phyloP scores from a whole-genome alignment of 2,329 filamentous ascomycete species.

The Talaromyces sp. region DNA sequence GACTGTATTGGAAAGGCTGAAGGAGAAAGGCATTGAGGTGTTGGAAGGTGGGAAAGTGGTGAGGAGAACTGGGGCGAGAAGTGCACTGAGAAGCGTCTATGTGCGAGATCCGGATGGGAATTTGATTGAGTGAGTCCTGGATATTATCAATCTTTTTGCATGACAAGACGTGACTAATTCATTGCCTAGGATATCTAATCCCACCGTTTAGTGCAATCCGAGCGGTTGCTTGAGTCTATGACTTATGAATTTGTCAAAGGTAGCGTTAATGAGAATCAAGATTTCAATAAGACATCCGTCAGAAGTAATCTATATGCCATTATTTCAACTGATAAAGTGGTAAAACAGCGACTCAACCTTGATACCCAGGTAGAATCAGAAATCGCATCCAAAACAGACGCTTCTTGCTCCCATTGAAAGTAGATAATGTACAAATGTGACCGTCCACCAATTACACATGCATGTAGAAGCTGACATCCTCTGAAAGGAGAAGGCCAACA shows the following conservation, averaged over 20 bases:
- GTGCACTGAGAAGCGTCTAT: conserved; percentile 57
- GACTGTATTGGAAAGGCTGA: conserved; percentile 37
- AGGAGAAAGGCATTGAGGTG: conserved; percentile 47
- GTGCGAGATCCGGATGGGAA: conserved; percentile 61
- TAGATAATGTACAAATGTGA: conserved; percentile 19
- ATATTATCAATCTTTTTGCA: neutral
- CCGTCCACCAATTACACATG: conserved; percentile 1
- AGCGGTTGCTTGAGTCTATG: neutral
- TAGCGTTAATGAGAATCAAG: neutral
- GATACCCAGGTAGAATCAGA: conserved; percentile 9
- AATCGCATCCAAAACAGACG: conserved; percentile 13
- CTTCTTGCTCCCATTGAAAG: conserved; percentile 18
- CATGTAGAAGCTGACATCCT: neutral
- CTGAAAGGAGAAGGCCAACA: neutral
- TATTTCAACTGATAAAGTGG: conserved; percentile 3
- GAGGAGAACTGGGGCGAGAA: conserved; percentile 54
- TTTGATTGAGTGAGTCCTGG: conserved; percentile 55
- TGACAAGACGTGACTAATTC: neutral
- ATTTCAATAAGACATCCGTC: conserved; percentile 15
- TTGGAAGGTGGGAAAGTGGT: conserved; percentile 48
- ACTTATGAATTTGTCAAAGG: neutral
- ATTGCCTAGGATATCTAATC: conserved; percentile 18
- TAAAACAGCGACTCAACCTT: conserved; percentile 14
- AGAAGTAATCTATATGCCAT: conserved; percentile 17
- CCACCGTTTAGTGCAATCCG: conserved; percentile 10